Evolutionary conservation across 2,329 filamentous ascomycete genomes (phyloP), one percentile per base, ranked within the genome.

Genomic region (Rhynchosporium agropyri): DNA sequence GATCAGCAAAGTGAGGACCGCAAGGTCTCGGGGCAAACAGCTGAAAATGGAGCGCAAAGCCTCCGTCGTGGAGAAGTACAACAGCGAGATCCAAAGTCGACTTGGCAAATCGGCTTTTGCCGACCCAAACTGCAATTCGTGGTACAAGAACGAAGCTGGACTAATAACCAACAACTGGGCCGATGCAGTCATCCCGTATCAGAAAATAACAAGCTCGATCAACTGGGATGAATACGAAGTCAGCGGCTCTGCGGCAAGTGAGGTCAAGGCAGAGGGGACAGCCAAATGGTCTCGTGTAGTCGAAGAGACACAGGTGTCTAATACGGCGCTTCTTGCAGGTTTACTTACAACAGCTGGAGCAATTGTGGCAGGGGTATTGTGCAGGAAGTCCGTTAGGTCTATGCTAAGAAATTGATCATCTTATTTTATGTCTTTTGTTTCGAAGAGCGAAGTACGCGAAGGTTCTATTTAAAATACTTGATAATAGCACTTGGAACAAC

Each of bases 121-220:
- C 20, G 68, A 77, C 43, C 62, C 67, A 1, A 65, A 63, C 7
- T 72, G 70, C 57, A 66, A 65, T 12, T 67, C 59, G 4, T 72
- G 69, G 69, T 73, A 71, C 53, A 73, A 72, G 56, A 65, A 66
- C 13, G 65, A 68, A 8, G 56, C 65, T 13, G 70, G 69, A 1
- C n/a, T 66, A 13, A 64, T 72, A 38, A 73, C 68, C 0, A 71
- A 70, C 26, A 72, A 71, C 51, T 72, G 71, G 69, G 59, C 60
- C 9, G 68, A 81, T 0, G 84, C 79, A 0, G 84, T 83, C 5
- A 69, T 86, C 0, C 78, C 82, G 51, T 87, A 86, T 69, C 84
- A 86, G 73, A 75, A 80, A 56, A 65, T 75, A 64, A 65, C 80
- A 58, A 69, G 73, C 8, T 73, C 72, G 15, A 77, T 83, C 65